phyloP scores from a whole-genome alignment of 116 monocot species.

The Posidonia oceanica region DNA sequence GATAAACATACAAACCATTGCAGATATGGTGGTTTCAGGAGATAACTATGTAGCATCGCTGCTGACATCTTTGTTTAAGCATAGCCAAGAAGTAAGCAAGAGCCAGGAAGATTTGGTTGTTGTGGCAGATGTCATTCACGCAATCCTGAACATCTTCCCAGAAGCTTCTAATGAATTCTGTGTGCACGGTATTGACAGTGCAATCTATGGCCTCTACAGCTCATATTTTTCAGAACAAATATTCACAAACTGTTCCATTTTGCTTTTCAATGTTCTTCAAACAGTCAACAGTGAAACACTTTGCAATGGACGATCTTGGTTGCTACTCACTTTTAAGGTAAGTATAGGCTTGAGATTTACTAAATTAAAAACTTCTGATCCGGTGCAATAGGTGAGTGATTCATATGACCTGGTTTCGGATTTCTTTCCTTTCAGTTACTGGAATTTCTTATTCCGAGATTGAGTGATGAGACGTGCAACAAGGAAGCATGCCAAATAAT shows the following conservation, averaged over 20 bases:
- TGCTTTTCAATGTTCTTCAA: slow-evolving; percentile 59
- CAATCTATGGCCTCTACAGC: slow-evolving; percentile 19
- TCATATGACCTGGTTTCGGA: neutral
- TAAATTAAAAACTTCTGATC: neutral
- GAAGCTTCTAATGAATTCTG: slow-evolving; percentile 51
- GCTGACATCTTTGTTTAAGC: slow-evolving; percentile 45
- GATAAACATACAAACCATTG: slow-evolving; percentile 45
- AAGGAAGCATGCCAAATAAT: slow-evolving; percentile 40
- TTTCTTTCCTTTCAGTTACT: slow-evolving; percentile 43
- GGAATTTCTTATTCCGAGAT: slow-evolving; percentile 29
- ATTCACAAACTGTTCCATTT: slow-evolving; percentile 20
- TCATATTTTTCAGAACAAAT: slow-evolving; percentile 17
- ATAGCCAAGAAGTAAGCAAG: slow-evolving; percentile 14
- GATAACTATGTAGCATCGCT: slow-evolving; percentile 40
- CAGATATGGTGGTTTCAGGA: slow-evolving; percentile 48
- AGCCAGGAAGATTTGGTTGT: slow-evolving; percentile 32
- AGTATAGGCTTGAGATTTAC: neutral
- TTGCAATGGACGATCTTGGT: slow-evolving; percentile 41
- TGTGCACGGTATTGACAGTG: slow-evolving; percentile 32
- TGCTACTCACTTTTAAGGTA: slow-evolving; percentile 55
- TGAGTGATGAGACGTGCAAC: slow-evolving; percentile 19
- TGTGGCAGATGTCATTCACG: slow-evolving; percentile 43
- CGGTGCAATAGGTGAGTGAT: neutral
- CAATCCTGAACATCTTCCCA: slow-evolving; percentile 45
- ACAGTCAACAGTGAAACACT: slow-evolving; percentile 23